A percentile compares a stretch with the other conserved stretches of the same genome.
Evolutionary conservation across 2,329 filamentous ascomycete species (phyloP).

Genomic region (Neurospora crassa): DNA sequence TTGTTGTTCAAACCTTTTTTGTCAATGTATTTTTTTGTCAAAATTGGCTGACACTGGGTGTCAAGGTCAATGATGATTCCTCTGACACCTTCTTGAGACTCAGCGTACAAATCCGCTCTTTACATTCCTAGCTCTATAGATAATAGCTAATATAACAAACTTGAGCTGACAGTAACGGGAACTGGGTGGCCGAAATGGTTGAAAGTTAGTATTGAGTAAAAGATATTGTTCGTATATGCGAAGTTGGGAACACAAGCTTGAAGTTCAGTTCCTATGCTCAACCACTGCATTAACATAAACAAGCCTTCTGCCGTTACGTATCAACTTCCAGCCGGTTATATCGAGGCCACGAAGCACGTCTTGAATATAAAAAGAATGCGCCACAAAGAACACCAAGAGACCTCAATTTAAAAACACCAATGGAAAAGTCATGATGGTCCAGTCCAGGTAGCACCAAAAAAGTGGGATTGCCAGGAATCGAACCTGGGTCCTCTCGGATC

Average conservation of each 20-base stretch:
- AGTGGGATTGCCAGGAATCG: constrained; percentile 11
- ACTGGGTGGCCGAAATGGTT: neutral
- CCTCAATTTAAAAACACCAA: neutral
- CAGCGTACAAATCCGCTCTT: neutral
- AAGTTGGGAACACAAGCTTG: no score
- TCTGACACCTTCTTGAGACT: neutral
- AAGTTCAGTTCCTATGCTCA: no score
- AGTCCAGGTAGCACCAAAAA: neutral
- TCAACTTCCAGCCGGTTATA: no score
- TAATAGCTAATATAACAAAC: no score
- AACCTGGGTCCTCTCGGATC: constrained; percentile 15
- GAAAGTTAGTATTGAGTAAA: neutral
- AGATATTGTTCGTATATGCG: no score
- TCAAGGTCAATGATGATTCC: neutral
- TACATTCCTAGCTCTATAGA: no score
- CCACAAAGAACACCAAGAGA: no score
- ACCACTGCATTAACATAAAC: no score
- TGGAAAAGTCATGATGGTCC: no score
- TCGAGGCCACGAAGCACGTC: no score
- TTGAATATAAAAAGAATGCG: neutral
- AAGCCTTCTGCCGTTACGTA: no score
- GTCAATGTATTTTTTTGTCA: neutral
- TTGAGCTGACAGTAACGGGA: neutral
- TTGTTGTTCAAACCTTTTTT: neutral
- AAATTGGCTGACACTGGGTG: neutral